phyloP scores from a whole-genome alignment of 495 filamentous ascomycete species.

The Lasiosphaeria miniovina region DNA sequence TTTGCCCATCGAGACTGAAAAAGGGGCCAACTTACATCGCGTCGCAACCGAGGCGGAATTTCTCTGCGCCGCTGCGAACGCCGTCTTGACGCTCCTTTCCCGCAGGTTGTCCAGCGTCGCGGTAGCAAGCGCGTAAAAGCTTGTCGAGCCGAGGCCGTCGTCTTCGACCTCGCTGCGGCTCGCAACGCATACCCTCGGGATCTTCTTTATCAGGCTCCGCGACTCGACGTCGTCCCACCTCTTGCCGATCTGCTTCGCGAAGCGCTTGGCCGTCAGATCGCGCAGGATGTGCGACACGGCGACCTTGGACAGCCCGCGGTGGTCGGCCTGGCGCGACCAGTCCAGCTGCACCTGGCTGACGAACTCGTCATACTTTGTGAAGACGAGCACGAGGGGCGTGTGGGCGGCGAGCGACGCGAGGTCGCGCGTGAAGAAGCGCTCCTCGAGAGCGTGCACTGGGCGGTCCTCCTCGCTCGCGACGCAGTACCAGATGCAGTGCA shows the following conservation, averaged over 20 bases:
- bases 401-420: slow-evolving; percentile 10
- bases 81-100: slow-evolving; percentile 21
- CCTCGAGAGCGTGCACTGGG: slow-evolving; percentile 16
- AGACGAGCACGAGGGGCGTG: slow-evolving; percentile 23
- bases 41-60: slow-evolving; percentile 23
- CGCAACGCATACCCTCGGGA: slow-evolving; percentile 23
- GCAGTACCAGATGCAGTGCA: slow-evolving; percentile 35
- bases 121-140: slow-evolving; percentile 16
- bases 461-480: slow-evolving; percentile 23
- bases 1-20: not conserved
- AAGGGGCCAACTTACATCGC: slow-evolving; percentile 16
- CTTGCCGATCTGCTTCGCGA: slow-evolving; percentile 21
- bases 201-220: not conserved
- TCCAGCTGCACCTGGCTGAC: slow-evolving; percentile 22
- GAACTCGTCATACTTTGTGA: slow-evolving; percentile 33
- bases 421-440: slow-evolving; percentile 20
- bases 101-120: slow-evolving; percentile 19
- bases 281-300: slow-evolving; percentile 27
- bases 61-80: slow-evolving; percentile 28
- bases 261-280: slow-evolving; percentile 22
- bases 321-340: slow-evolving; percentile 20
- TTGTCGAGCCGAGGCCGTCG: slow-evolving; percentile 13
- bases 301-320: slow-evolving; percentile 24
- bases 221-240: slow-evolving; percentile 21
- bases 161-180: slow-evolving; percentile 11